Base-by-base conservation (phyloP, 2,329 filamentous ascomycete species). In the Colletotrichum endophyticum region DNA sequence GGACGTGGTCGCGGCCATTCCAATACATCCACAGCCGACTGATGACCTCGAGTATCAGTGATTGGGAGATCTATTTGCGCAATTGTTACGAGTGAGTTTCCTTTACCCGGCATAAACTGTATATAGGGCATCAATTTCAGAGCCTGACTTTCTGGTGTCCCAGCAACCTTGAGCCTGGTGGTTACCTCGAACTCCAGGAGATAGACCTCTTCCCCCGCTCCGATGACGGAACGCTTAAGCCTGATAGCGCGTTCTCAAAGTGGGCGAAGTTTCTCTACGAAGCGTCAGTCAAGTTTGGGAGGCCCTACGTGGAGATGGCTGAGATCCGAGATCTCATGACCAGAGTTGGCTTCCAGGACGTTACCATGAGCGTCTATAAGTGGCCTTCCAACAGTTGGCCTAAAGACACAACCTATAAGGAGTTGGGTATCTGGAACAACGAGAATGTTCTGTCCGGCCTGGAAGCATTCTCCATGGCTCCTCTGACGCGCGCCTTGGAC, bases 401-500 rank as follows among this genome's bases (percentile, higher is more conserved):
- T 3, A 53, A 53, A 2, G 44, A 53, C 44, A 25, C 44, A 0
- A 53, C 1, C 2, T 53, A 53, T 0, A 53, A 53, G 44, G 44
- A 53, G 1, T 3, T 53, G 5, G 44, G 44, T 1, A 53, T 53
- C 44, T 53, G 44, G 44, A 53, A 53, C n/a, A 22, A 53, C 2
- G 44, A 22, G 11, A 53, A 53, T 6, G 44, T 53, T 53, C 12
- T 53, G 0, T 53, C 44, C 44, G 44, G 44, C 6, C 44, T 53
- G 2, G 44, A 53, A 22, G 44, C 44, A 2, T 53, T 53, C 44
- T 22, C 44, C n/a, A 53, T 53, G 44, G 44, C 44, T 1, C 44
- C 44, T 3, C 3, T 53, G 1, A 53, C 44, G 0, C 44, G 44
- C 44, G 44, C 44, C 0, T 2, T 53, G 2, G 44, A 53, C 2